Evolutionary conservation across 805 yeast species (phyloP), one percentile per base, ranked within the genome.

Genomic region (Cyberlindnera lachancei): DNA sequence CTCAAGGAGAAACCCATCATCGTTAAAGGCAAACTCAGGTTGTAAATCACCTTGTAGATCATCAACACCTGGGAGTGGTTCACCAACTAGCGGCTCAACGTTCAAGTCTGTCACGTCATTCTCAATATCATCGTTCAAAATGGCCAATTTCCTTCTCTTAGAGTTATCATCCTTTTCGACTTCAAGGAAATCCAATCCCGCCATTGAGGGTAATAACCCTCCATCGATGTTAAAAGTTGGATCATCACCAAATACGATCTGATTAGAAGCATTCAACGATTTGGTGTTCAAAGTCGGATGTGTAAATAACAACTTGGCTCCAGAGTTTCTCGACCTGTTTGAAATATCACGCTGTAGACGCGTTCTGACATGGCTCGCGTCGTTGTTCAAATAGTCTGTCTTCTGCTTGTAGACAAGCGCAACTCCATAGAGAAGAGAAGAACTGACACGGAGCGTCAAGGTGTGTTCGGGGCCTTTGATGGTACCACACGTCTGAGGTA

Each of bases 361-460:
- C 4, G 53, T 40, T 21, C 51, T 43, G 7, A 47, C 36, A 8
- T 35, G 15, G 10, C 41, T 37, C 0, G 49, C 35, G 31, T 52
- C 56, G 20, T 31, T 46, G 40, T 59, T 61, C 40, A 68, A 62
- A 41, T 64, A 65, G 4, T 63, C 64, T 0, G 69, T 62, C 46
- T 76, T 70, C 18, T 68, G 66, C 35, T 61, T 68, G 46, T 66
- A 68, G 24, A 66, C 50, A 23, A 70, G 36, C 2, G 73, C 55
- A 5, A 70, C 55, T 2, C 77, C 77, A 38, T 67, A 59, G 22
- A 70, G 46, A 7, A 70, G 42, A 29, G 50, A 64, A 0, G 74
- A 66, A 1, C 60, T 50, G 11, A 62, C 40, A 19, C 71, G 41
- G 2, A 58, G 36, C 2, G 53, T 48, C 27, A 48, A 50, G 17